Conservation (phyloP, 2,329 filamentous ascomycete genomes). For the Cercospora berteroae region DNA sequence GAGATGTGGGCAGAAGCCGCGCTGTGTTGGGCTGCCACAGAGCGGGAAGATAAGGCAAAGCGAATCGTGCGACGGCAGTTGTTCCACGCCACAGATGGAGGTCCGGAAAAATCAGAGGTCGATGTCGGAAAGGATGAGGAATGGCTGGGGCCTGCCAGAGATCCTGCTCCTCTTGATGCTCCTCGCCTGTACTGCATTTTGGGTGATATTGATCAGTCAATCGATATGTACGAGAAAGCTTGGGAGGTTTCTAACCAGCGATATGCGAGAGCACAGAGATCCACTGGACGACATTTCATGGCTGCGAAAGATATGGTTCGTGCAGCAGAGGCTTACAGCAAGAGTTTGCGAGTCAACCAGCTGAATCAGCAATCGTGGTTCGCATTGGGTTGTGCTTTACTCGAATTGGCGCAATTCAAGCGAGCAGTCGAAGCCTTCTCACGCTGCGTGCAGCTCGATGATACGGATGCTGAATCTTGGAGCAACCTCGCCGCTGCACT, state of each 20-base stretch:
- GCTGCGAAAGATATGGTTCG: constrained; percentile 62
- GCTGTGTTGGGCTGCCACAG: constrained; percentile 75
- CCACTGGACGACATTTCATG: constrained; percentile 76
- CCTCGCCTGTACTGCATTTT: constrained; percentile 89
- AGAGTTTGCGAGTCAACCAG: constrained; percentile 74
- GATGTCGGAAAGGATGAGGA: constrained; percentile 42
- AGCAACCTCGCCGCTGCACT: constrained; percentile 88
- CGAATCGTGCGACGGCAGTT: constrained; percentile 74
- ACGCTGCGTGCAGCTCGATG: constrained; percentile 78
- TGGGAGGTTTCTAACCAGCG: constrained; percentile 81
- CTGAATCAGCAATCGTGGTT: constrained; percentile 85
- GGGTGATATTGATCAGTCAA: constrained; percentile 78
- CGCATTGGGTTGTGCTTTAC: constrained; percentile 80
- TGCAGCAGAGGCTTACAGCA: constrained; percentile 73
- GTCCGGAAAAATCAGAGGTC: constrained; percentile 39
- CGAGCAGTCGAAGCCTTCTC: constrained; percentile 81
- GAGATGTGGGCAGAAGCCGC: constrained; percentile 95
- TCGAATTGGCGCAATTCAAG: constrained; percentile 73
- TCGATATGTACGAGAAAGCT: constrained; percentile 74
- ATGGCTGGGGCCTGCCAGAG: constrained; percentile 66
- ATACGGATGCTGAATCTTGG: constrained; percentile 88
- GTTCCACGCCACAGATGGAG: constrained; percentile 61
- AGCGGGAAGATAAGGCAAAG: constrained; percentile 79
- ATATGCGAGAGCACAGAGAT: constrained; percentile 84
- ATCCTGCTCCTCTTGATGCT: constrained; percentile 74